A percentile compares a stretch with the other conserved stretches of the same genome.
These are phyloP conservation scores for Globisporangium cederbergense DNA, from an alignment of 352 stramenopile genomes.

Conservation along the genomic window DNA sequence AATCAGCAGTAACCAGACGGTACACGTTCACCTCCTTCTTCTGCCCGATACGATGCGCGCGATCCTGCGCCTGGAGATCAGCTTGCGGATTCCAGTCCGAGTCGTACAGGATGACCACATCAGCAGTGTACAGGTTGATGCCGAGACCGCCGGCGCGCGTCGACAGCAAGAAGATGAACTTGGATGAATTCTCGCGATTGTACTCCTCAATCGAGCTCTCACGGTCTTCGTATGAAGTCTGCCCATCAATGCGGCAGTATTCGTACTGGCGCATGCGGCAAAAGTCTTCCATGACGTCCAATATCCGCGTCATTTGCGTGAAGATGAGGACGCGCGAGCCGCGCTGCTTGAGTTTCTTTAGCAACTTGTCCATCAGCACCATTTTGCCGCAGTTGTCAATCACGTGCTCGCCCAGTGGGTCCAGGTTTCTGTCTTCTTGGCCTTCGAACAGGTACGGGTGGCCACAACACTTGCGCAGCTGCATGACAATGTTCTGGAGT, in stretches of 20 bases:
- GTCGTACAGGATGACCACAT: slow-evolving; percentile 99
- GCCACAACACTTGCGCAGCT: slow-evolving; percentile 86
- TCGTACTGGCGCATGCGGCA: slow-evolving; percentile 92
- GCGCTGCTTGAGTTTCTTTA: slow-evolving; percentile 84
- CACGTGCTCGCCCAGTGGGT: slow-evolving; percentile 95
- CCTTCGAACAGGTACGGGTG: slow-evolving; percentile 94
- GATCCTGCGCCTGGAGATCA: slow-evolving; percentile 94
- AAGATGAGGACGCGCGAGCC: slow-evolving; percentile 91
- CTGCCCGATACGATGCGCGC: slow-evolving; percentile 97
- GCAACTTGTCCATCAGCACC: slow-evolving; percentile 93
- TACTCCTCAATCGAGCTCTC: slow-evolving; percentile 91
- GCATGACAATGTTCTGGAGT: slow-evolving; percentile 87
- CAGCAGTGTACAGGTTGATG: slow-evolving; percentile 98
- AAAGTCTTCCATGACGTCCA: slow-evolving; percentile 96
- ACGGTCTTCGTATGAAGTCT: slow-evolving; percentile 85
- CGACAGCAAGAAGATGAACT: slow-evolving; percentile 98
- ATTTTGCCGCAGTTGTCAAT: slow-evolving; percentile 98
- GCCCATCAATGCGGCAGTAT: slow-evolving; percentile 87
- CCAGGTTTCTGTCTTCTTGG: slow-evolving; percentile 93
- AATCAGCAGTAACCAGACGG: slow-evolving; percentile 93
- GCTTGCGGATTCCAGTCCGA: slow-evolving; percentile 98
- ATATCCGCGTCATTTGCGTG: slow-evolving; percentile 91
- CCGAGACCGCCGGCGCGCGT: slow-evolving; percentile 96
- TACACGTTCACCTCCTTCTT: slow-evolving; percentile 98
- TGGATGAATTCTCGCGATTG: slow-evolving; percentile 94